A percentile compares a stretch with the other conserved stretches of the same genome.
Conservation (phyloP, 2,329 filamentous ascomycete genomes). For the Orbilia blumenaviensis region DNA sequence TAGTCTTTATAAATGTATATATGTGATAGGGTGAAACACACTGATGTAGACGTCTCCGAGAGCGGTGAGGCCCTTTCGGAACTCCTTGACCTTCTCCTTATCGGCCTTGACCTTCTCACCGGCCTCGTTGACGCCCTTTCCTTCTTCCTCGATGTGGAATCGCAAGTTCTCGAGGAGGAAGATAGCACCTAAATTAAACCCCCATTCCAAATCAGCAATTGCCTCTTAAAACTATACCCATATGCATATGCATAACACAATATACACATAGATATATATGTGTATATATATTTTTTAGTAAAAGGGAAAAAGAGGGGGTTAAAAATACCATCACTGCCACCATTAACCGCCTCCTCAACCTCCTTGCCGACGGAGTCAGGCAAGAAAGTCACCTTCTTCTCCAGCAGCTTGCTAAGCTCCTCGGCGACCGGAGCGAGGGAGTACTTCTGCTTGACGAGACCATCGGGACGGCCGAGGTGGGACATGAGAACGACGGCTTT, state of each 20-base stretch:
- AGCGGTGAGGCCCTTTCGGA: conserved; percentile 92
- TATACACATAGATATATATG: no score
- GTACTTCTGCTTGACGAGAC: conserved; percentile 89
- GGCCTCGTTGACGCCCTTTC: conserved; percentile 81
- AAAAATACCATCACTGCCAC: conserved; percentile 70
- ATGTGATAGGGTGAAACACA: conserved; percentile 64
- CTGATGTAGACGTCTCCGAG: conserved; percentile 97
- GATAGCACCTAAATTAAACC: conserved; percentile 68
- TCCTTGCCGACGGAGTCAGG: conserved; percentile 89
- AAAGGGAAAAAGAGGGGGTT: background rate
- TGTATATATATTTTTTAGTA: no score
- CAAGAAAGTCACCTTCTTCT: conserved; percentile 84
- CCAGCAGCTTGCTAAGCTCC: conserved; percentile 89
- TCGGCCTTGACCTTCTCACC: conserved; percentile 99
- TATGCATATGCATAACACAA: background rate
- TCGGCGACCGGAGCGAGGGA: conserved; percentile 89
- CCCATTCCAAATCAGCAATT: background rate
- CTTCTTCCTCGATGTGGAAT: conserved; percentile 98
- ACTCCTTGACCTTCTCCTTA: conserved; percentile 88
- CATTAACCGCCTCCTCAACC: conserved; percentile 88
- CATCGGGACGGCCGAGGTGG: conserved; percentile 94
- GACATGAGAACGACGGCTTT: conserved; percentile 97
- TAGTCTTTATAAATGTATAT: background rate
- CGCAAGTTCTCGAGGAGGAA: conserved; percentile 96
- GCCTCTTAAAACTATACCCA: no score